Evolutionary conservation across 2,329 filamentous ascomycete genomes (phyloP), one percentile per base, ranked within the genome.

Genomic region (Amylocarpus encephaloides): DNA sequence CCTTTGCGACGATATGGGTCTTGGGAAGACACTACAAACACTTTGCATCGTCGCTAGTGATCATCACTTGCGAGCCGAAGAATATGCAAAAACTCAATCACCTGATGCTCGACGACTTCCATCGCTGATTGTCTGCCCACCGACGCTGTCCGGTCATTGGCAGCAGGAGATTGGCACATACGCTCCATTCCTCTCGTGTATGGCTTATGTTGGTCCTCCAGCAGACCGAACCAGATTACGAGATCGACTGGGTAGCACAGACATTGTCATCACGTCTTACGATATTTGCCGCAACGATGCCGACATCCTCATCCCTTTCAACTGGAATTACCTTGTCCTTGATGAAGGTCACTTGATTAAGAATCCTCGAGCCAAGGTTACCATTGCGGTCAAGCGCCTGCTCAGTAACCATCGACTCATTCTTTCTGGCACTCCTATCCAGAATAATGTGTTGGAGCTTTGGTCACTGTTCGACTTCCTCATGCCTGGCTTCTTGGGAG

Each of bases 401-500:
- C 71, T 81, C 6, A 95, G 90, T 66, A 97, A 98, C 61, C 94
- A 98, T 66, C 86, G 93, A 16, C 78, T 98, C 43, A 98, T 98
- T 59, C 79, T 98, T 4, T 98, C 93, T 0, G 93, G 93, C 36
- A 98, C 93, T 1, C 93, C 93, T 0, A 97, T 97, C 58, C 92
- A 97, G 68, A 97, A 97, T 69, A 97, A 97, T 59, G 92, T 98
- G 2, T 72, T 98, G 43, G 92, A 98, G 66, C 75, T 98, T 3
- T 98, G 92, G 92, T 97, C 92, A 0, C 76, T 98, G 4, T 98
- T 98, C 65, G 93, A 98, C 70, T 98, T 98, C 72, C 75, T 98
- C 53, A 98, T 98, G 93, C 93, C 94, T 2, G 94, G 93, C 2
- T 98, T 98, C 73, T 76, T 98, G 6, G 93, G 93, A 30, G 89